Evolutionary conservation across 1,284 basidiomycete species (phyloP).

Genomic region (Cutaneotrichosporon sp.): DNA sequence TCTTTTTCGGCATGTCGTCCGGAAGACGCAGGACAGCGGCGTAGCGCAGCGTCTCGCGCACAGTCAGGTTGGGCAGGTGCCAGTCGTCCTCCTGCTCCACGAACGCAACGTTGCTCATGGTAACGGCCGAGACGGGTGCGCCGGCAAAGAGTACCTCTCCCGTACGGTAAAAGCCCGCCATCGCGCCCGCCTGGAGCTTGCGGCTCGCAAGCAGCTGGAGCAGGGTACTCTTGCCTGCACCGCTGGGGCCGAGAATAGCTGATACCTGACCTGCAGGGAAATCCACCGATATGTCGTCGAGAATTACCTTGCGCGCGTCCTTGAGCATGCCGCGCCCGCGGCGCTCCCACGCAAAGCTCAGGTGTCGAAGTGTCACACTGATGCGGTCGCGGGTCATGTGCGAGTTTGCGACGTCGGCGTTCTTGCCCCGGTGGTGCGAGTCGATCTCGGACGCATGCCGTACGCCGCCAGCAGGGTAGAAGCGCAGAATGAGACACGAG

Average conservation of each 20-base stretch:
- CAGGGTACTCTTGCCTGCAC: conserved; percentile 51
- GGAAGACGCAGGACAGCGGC: conserved; percentile 53
- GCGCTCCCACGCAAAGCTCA: conserved; percentile 40
- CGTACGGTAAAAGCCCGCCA: conserved; percentile 39
- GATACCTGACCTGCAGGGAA: conserved; percentile 52
- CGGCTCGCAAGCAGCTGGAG: conserved; percentile 52
- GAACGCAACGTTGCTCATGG: conserved; percentile 50
- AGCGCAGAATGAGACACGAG: conserved; percentile 43
- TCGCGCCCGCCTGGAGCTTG: conserved; percentile 37
- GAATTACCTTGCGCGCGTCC: conserved; percentile 43
- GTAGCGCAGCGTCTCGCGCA: conserved; percentile 49
- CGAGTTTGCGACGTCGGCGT: conserved; percentile 39
- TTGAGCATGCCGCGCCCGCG: conserved; percentile 28
- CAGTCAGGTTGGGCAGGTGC: conserved; percentile 52
- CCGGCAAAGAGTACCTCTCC: conserved; percentile 48
- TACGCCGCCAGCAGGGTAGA: conserved; percentile 48
- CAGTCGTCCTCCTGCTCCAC: conserved; percentile 55
- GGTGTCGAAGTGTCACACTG: conserved; percentile 40
- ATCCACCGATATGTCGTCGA: conserved; percentile 47
- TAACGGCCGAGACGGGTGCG: conserved; percentile 24
- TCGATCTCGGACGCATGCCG: conserved; percentile 47
- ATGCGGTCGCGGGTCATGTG: conserved; percentile 46
- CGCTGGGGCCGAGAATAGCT: conserved; percentile 50
- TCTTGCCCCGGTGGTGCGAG: conserved; percentile 40
- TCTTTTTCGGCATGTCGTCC: conserved; percentile 45